Evolutionary conservation across 768 basidiomycete genomes (phyloP).

Genomic region (Pluteus cervinus): DNA sequence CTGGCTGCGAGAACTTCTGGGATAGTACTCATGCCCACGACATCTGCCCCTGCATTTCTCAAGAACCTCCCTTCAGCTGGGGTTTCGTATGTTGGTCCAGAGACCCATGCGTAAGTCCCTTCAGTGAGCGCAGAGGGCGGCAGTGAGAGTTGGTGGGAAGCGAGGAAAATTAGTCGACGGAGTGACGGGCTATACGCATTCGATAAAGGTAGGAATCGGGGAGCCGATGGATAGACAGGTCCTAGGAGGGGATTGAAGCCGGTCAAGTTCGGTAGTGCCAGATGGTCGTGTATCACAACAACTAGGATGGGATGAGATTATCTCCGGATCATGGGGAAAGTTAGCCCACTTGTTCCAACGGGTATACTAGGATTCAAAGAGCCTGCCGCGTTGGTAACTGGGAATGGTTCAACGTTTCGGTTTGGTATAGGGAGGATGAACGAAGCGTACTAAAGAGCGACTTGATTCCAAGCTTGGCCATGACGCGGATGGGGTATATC

Average conservation of each 20-base stretch:
- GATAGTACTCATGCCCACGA: conserved; percentile 94
- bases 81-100: conserved; percentile 87
- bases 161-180: conserved; percentile 67
- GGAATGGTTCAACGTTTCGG: background rate
- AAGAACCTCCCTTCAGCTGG: conserved; percentile 82
- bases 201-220: conserved; percentile 80
- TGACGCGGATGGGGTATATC: conserved; percentile 72
- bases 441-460: conserved; percentile 64
- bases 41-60: conserved; percentile 69
- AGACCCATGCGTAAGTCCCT: conserved; percentile 87
- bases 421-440: background rate
- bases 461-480: conserved; percentile 73
- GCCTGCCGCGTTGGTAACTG: conserved; percentile 88
- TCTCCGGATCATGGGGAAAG: background rate
- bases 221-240: conserved; percentile 50
- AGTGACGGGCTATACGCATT: conserved; percentile 73
- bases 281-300: conserved; percentile 78
- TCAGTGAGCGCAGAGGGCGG: conserved; percentile 57
- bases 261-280: conserved; percentile 72
- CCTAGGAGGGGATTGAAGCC: conserved; percentile 80
- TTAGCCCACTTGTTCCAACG: conserved; percentile 71
- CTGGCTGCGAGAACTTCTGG: conserved; percentile 82
- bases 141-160: conserved; percentile 57
- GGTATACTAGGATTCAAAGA: conserved; percentile 66
- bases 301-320: conserved; percentile 38